phyloP scores from a whole-genome alignment of 2,329 filamentous ascomycete species.

The Alternaria triticina region DNA sequence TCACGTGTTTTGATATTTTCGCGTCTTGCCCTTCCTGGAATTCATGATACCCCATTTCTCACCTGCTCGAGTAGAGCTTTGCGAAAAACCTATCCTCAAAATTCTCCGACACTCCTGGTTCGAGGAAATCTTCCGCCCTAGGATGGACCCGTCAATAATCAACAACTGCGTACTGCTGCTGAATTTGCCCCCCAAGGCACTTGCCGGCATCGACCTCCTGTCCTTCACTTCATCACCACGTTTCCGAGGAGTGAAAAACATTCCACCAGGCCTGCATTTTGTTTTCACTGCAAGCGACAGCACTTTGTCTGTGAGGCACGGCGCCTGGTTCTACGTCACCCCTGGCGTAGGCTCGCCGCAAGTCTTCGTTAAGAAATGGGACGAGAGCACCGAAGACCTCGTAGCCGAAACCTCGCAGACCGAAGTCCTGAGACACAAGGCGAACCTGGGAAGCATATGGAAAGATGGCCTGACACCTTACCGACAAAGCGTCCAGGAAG shows the following conservation, averaged over 20 bases:
- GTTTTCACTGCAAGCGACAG: constrained; percentile 65
- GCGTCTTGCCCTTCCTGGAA: constrained; percentile 19
- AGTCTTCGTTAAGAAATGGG: constrained; percentile 65
- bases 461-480: constrained; percentile 58
- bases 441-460: constrained; percentile 64
- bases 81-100: constrained; percentile 31
- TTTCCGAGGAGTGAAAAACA: constrained; percentile 66
- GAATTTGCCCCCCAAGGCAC: constrained; percentile 53
- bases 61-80: constrained; percentile 17
- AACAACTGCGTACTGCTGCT: constrained; percentile 52
- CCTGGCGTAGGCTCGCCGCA: constrained; percentile 45
- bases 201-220: constrained; percentile 63
- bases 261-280: constrained; percentile 66
- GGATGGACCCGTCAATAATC: constrained; percentile 43
- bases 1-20: constrained; percentile 19
- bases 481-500: constrained; percentile 49
- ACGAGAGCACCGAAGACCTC: constrained; percentile 54
- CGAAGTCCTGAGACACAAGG: constrained; percentile 57
- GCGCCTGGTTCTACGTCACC: constrained; percentile 65
- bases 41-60: constrained; percentile 26
- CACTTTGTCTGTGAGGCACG: constrained; percentile 66
- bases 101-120: constrained; percentile 46
- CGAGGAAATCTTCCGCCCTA: constrained; percentile 42
- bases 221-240: constrained; percentile 68
- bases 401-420: constrained; percentile 50